Evolutionary conservation across 2,329 filamentous ascomycete genomes (phyloP), one percentile per base, ranked within the genome.

Genomic region (Setomelanomma holmii): DNA sequence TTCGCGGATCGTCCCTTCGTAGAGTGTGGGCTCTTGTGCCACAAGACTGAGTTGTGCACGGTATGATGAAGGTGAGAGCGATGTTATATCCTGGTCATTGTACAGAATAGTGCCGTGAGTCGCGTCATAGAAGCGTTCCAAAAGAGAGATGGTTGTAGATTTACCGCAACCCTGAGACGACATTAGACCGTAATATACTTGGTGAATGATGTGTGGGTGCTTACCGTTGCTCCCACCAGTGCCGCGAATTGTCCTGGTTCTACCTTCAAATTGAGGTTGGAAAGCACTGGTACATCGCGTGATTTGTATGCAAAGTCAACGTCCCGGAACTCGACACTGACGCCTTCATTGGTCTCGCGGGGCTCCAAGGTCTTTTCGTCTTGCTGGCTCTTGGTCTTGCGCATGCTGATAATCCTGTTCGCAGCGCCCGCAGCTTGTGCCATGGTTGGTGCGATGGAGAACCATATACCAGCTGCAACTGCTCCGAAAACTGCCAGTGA

Each of bases 231-330:
- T 1, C 89, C 88, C 4, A 91, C 88, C 1, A 91, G 78, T 1
- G 87, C 88, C 0, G 84, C 86, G 64, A 89, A 90, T 66, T 89
- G 86, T 4, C 88, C 88, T 59, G 85, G 86, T 11, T 53, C 53
- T 22, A 75, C 60, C 46, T 73, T 60, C 20, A 76, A 40, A 40
- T 82, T 84, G 48, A 85, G 78, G 53, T 78, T 74, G 23, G 70
- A 72, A 7, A 78, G 68, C 6, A 76, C 75, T 11, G 92, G 91
- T 58, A 96, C 90, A 0, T 91, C 89, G 1, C 93, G 86, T 0
- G 91, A 96, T 0, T 93, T 92, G 72, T 98, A 99, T 40, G 91
- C 84, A 82, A 97, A 98, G 75, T 95, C 90, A 3, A 98, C 93
- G 60, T 96, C 89, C 14, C 89, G 86, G 81, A 99, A 97, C 70